Conservation (phyloP, 1,284 basidiomycete species). For the Melanopsichium pennsylvanicum region DNA sequence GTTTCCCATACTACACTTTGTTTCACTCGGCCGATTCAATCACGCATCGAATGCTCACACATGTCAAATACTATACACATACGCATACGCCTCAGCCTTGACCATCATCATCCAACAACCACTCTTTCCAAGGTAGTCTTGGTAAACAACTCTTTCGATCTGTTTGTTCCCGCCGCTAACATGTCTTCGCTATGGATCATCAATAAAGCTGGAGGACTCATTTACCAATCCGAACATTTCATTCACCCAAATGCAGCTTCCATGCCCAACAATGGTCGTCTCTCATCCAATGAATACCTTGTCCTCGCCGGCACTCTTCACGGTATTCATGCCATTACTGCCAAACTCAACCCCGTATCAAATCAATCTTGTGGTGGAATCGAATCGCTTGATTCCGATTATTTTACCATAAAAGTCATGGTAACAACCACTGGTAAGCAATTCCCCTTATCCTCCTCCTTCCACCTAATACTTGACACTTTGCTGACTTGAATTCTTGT, state of each 20-base stretch:
- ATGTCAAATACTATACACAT: too few relatives aligned
- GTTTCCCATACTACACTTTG: background rate
- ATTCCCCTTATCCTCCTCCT: background rate
- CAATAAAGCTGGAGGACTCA: conserved; percentile 96
- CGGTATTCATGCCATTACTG: conserved; percentile 97
- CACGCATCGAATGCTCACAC: too few relatives aligned
- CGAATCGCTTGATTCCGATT: conserved; percentile 91
- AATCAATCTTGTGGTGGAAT: conserved; percentile 74
- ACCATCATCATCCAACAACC: conserved; percentile 2
- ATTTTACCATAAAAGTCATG: conserved; percentile 86
- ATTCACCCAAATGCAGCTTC: conserved; percentile 33
- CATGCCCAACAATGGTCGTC: conserved; percentile 37
- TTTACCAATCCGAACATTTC: conserved; percentile 86
- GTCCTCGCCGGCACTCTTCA: conserved; percentile 96
- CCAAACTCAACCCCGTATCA: conserved; percentile 80
- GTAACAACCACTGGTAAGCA: conserved; percentile 88
- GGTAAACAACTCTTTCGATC: too few relatives aligned
- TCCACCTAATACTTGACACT: too few relatives aligned
- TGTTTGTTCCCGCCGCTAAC: too few relatives aligned
- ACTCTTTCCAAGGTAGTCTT: too few relatives aligned
- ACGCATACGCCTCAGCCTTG: too few relatives aligned
- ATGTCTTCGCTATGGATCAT: conserved; percentile 81
- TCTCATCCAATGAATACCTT: conserved; percentile 94
- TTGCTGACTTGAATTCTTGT: too few relatives aligned
- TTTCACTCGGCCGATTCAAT: conserved; percentile 45